phyloP scores from a whole-genome alignment of 257 asterid species.

The Solanum ossicruentum region DNA sequence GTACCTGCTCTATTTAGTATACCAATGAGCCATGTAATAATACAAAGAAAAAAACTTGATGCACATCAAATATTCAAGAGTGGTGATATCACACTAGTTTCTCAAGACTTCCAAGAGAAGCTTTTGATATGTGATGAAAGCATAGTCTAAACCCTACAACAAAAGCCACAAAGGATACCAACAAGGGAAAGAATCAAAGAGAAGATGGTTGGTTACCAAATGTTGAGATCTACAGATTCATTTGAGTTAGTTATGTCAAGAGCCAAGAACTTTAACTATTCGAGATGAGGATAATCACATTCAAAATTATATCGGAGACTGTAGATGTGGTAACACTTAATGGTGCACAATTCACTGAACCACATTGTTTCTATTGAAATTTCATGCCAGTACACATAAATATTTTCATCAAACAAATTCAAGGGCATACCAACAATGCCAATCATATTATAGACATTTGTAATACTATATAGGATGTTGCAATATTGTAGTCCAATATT shows the following conservation, averaged over 20 bases:
- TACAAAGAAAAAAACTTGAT: background rate
- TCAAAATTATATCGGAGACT: background rate
- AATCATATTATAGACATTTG: background rate
- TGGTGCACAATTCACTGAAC: background rate
- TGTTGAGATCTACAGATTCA: background rate
- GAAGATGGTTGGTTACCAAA: background rate
- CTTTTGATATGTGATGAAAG: background rate
- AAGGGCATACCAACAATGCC: background rate
- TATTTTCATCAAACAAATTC: background rate
- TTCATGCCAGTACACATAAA: background rate
- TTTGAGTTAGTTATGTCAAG: background rate
- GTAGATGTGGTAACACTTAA: background rate
- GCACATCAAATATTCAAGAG: background rate
- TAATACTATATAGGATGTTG: background rate
- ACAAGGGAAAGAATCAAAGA: background rate
- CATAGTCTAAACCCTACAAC: background rate
- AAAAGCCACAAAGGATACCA: background rate
- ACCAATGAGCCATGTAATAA: constrained; percentile 2
- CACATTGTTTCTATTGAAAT: background rate
- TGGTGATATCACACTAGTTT: background rate
- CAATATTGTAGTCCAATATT: background rate
- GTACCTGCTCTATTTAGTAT: constrained; percentile 51
- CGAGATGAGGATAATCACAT: background rate
- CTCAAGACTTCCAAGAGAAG: background rate
- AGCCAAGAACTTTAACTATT: background rate